Percentiles rank a stretch among this genome's conserved stretches.
phyloP scores from a whole-genome alignment of 1,139 yeast species.

The Yamadazyma aaseri region DNA sequence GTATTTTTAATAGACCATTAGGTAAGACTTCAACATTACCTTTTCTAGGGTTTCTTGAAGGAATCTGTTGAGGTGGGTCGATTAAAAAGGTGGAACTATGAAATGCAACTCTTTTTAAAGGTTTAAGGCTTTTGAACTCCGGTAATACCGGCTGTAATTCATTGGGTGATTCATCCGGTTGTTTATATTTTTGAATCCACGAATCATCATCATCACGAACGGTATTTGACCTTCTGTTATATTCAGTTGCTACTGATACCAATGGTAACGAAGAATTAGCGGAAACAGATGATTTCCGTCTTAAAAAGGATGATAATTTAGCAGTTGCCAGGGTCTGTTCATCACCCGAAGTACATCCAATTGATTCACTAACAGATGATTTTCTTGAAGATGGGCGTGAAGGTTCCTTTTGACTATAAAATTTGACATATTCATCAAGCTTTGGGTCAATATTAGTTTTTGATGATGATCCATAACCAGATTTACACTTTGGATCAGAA shows the following conservation, averaged over 20 bases:
- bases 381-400: conserved; percentile 16
- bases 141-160: conserved; percentile 15
- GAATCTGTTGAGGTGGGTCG: conserved; percentile 73
- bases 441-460: conserved; percentile 44
- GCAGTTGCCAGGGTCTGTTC: conserved; percentile 5
- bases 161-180: conserved; percentile 5
- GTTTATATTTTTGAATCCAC: conserved; percentile 9
- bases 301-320: conserved; percentile 27
- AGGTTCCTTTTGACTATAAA: conserved; percentile 37
- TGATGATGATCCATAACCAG: conserved; percentile 1
- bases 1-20: conserved; percentile 60
- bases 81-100: conserved; percentile 70
- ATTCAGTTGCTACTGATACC: conserved; percentile 18
- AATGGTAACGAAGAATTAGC: conserved; percentile 10
- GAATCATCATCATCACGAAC: conserved; percentile 5
- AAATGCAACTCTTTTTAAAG: conserved; percentile 69
- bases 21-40: conserved; percentile 68
- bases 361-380: conserved; percentile 17
- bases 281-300: conserved; percentile 21
- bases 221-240: conserved; percentile 13
- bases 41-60: conserved; percentile 61
- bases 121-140: conserved; percentile 29
- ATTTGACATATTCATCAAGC: conserved; percentile 55
- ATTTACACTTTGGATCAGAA: not conserved
- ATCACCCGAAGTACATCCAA: conserved; percentile 4